phyloP scores from a whole-genome alignment of 2,329 filamentous ascomycete species.

The Pyrenochaeta sp. region DNA sequence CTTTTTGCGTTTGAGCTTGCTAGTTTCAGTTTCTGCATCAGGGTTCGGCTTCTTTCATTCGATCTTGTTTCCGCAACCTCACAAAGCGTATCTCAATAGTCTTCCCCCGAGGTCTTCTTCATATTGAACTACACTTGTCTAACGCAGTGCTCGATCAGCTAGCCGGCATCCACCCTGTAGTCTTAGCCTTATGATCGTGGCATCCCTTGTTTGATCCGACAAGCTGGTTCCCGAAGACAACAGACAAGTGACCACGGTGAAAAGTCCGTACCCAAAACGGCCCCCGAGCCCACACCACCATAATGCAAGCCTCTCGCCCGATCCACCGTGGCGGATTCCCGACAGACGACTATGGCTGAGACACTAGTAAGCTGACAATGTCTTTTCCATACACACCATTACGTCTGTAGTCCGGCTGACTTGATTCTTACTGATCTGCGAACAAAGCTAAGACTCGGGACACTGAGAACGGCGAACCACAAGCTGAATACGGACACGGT shows the following conservation, averaged over 20 bases:
- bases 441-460: not conserved
- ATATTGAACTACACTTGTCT: too few relatives aligned
- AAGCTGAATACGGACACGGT: slow-evolving; percentile 16
- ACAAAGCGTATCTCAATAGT: too few relatives aligned
- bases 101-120: too few relatives aligned
- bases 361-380: slow-evolving; percentile 11
- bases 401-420: not conserved
- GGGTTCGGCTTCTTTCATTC: too few relatives aligned
- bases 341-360: slow-evolving; percentile 5
- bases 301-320: not conserved
- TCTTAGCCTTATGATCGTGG: not conserved
- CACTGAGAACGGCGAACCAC: slow-evolving; percentile 2
- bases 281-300: not conserved
- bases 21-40: too few relatives aligned
- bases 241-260: not conserved
- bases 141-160: too few relatives aligned
- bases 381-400: not conserved
- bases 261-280: not conserved
- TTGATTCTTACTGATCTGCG: not conserved
- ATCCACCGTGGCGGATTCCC: slow-evolving; percentile 1
- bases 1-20: too few relatives aligned
- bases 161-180: too few relatives aligned
- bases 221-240: not conserved
- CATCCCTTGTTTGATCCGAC: not conserved
- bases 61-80: too few relatives aligned